Conservation (phyloP, 2,329 filamentous ascomycete species). For the Hirsutella thompsonii region DNA sequence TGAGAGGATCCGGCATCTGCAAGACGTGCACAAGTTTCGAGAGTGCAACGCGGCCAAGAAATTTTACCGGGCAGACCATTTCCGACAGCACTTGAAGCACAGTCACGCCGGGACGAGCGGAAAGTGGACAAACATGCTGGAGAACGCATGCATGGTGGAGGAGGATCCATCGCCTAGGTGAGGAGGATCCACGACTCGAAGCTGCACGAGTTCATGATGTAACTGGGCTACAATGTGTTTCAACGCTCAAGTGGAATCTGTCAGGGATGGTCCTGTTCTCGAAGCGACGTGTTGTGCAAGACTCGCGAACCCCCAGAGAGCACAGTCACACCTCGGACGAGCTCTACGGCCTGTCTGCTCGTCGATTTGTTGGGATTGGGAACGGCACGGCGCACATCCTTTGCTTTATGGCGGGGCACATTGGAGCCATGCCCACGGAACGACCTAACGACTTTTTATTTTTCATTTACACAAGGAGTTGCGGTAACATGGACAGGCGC, state of each 20-base stretch:
- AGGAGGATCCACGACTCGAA: constrained; percentile 1
- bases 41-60: constrained; percentile 99
- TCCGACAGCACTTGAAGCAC: constrained; percentile 95
- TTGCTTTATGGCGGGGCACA: not conserved
- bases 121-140: constrained; percentile 97
- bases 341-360: not conserved
- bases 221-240: not conserved
- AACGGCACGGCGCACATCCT: not conserved
- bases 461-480: constrained; percentile 1
- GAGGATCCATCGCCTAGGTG: constrained; percentile 42
- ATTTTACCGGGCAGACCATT: constrained; percentile 94
- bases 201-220: not conserved
- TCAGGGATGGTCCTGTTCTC: too few relatives aligned
- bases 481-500: constrained; percentile 1
- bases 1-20: constrained; percentile 71
- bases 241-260: too few relatives aligned
- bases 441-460: constrained; percentile 2
- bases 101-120: constrained; percentile 92
- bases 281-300: not conserved
- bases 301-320: not conserved
- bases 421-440: not conserved
- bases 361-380: not conserved
- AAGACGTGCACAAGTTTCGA: constrained; percentile 86
- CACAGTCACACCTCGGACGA: not conserved
- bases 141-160: constrained; percentile 91